Evolutionary conservation across 768 basidiomycete species (phyloP), one percentile per base, ranked within the genome.

Genomic region (Saitozyma podzolica): DNA sequence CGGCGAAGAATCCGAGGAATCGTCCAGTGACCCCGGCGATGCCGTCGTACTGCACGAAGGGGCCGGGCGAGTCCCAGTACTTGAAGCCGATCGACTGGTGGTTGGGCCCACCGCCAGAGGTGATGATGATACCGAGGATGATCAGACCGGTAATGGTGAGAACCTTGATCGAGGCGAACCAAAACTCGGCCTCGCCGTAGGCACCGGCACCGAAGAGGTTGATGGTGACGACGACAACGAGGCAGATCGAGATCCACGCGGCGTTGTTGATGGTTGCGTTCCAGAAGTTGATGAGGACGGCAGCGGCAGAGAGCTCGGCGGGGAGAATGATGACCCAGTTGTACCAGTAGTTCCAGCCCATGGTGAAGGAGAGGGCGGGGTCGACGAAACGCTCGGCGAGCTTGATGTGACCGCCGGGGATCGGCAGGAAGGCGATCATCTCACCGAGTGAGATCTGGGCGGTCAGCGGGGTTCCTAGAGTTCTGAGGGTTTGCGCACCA

Each of bases 31-130:
- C 63, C 3, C 94, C 94, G 0, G 79, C 75, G 64, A 84, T 82
- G 62, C 61, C 72, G 51, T 83, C 80, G 76, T 86, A 84, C 73
- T 95, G 91, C 8, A 83, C 87, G 74, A 97, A 91, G 0, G 94
- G 87, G 7, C 95, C 95, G 0, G 47, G 58, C 11, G 50, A 13
- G 17, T 49, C 16, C 91, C 92, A 93, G 82, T 88, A 91, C 39
- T 87, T 50, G 73, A 81, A 81, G 0, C 80, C 81, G 63, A 73
- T 76, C 1, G 63, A 56, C 16, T 68, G 63, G 69, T 89, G 88
- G 68, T 85, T 80, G 8, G 92, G 92, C 1, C 90, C 92, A 62
- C 91, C 92, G 65, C 93, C 94, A 43, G 92, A 86, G 75, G 92
- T 91, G 63, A 96, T 81, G 40, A 93, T 82, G 74, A 92, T 83